A percentile compares a stretch with the other conserved stretches of the same genome.
Conservation (phyloP, 192 early-diverging fungal genomes). For the Umbelopsis isabellina region DNA sequence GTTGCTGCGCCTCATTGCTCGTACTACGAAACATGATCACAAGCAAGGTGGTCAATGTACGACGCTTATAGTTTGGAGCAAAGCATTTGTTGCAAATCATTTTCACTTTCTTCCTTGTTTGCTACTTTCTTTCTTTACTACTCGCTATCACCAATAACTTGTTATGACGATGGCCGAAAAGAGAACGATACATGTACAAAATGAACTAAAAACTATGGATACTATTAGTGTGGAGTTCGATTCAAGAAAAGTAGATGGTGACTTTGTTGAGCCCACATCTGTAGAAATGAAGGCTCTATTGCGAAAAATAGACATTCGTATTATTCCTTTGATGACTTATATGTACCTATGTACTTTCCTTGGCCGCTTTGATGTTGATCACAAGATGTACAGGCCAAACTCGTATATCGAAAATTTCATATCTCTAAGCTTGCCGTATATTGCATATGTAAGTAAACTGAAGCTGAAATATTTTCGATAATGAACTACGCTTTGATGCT, state of each 20-base stretch:
- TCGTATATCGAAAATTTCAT: background rate
- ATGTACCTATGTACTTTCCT: conserved; percentile 70
- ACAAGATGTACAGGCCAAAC: background rate
- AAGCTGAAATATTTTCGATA: background rate
- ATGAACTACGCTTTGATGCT: background rate
- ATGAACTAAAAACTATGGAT: background rate
- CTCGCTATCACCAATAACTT: background rate
- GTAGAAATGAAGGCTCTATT: conserved; percentile 47
- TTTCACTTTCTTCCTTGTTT: background rate
- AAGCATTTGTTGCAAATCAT: too few relatives aligned
- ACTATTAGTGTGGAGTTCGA: background rate
- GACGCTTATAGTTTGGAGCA: too few relatives aligned
- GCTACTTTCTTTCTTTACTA: background rate
- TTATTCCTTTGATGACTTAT: conserved; percentile 63
- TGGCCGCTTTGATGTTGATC: conserved; percentile 71
- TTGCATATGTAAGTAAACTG: conserved; percentile 52
- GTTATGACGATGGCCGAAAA: background rate
- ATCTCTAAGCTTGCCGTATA: conserved; percentile 43
- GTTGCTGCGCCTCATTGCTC: too few relatives aligned
- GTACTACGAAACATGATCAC: too few relatives aligned
- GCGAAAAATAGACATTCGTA: conserved; percentile 64
- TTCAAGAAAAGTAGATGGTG: background rate
- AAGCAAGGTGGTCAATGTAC: too few relatives aligned
- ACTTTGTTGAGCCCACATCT: conserved; percentile 11
- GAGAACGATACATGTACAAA: background rate